These are phyloP conservation scores for Backusella liffmaniae DNA, from an alignment of 192 early-diverging fungal species.

Conservation along the genomic window DNA sequence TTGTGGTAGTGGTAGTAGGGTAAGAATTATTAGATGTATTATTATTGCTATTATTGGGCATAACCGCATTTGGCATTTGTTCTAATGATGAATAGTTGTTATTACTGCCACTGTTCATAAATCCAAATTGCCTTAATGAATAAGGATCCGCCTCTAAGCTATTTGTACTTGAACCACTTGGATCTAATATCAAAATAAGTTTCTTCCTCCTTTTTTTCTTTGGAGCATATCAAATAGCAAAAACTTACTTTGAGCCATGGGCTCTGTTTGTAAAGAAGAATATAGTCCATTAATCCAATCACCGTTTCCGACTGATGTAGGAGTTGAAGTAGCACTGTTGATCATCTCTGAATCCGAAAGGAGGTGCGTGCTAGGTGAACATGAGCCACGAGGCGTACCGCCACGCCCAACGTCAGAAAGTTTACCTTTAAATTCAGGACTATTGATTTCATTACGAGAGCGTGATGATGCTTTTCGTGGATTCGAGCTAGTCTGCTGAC, in stretches of 20 bases:
- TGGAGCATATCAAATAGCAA: background rate
- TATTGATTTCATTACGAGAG: constrained; percentile 8
- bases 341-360: constrained; percentile 1
- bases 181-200: background rate
- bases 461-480: background rate
- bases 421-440: background rate
- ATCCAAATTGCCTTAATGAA: constrained; percentile 24
- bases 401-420: constrained; percentile 1
- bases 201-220: background rate
- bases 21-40: constrained; percentile 1
- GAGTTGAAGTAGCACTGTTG: constrained; percentile 8
- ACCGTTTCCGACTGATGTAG: constrained; percentile 21
- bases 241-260: constrained; percentile 12
- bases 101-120: constrained; percentile 17
- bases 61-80: background rate
- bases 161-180: background rate
- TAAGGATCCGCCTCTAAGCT: constrained; percentile 14
- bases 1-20: background rate
- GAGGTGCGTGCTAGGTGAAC: background rate
- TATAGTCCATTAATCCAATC: constrained; percentile 36
- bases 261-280: constrained; percentile 14
- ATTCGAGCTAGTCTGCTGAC: background rate
- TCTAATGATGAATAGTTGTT: constrained; percentile 16
- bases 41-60: background rate
- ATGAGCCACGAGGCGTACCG: background rate